A percentile compares a stretch with the other conserved stretches of the same genome.
Evolutionary conservation across 1,139 yeast species (phyloP).

Genomic region (Lodderomyces theae): DNA sequence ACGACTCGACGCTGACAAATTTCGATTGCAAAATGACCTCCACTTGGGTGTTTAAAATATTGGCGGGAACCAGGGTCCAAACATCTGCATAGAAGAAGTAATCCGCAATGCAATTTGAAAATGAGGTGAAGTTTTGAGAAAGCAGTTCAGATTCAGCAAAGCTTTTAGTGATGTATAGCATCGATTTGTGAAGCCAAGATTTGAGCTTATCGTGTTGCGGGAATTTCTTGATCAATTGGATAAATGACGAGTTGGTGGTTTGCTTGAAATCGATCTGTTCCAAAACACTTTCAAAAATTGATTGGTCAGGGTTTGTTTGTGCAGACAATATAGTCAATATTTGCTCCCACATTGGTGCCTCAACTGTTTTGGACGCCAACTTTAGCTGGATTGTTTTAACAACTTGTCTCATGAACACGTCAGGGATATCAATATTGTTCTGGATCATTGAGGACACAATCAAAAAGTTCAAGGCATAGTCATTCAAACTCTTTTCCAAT

Average conservation of each 20-base stretch:
- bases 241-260: slow-evolving; percentile 26
- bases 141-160: slow-evolving; percentile 50
- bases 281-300: slow-evolving; percentile 6
- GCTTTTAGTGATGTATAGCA: slow-evolving; percentile 59
- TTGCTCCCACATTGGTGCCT: slow-evolving; percentile 15
- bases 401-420: slow-evolving; percentile 8
- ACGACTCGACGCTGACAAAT: slow-evolving; percentile 44
- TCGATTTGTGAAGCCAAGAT: slow-evolving; percentile 48
- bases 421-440: slow-evolving; percentile 9
- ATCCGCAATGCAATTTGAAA: slow-evolving; percentile 21
- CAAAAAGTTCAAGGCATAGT: slow-evolving; percentile 20
- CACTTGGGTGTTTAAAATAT: slow-evolving; percentile 60
- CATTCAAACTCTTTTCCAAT: slow-evolving; percentile 17
- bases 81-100: slow-evolving; percentile 22
- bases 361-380: slow-evolving; percentile 10
- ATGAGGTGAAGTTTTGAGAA: slow-evolving; percentile 30
- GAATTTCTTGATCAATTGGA: slow-evolving; percentile 16
- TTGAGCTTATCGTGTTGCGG: slow-evolving; percentile 6
- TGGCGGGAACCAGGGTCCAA: slow-evolving; percentile 45
- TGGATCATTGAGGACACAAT: slow-evolving; percentile 22
- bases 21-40: slow-evolving; percentile 54
- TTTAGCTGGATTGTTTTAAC: slow-evolving; percentile 10
- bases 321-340: slow-evolving; percentile 11
- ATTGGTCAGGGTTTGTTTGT: neutral
- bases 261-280: slow-evolving; percentile 19